Evolutionary conservation across 148 eudicot genomes (phyloP).

Genomic region (Rhododendron mucronatum): DNA sequence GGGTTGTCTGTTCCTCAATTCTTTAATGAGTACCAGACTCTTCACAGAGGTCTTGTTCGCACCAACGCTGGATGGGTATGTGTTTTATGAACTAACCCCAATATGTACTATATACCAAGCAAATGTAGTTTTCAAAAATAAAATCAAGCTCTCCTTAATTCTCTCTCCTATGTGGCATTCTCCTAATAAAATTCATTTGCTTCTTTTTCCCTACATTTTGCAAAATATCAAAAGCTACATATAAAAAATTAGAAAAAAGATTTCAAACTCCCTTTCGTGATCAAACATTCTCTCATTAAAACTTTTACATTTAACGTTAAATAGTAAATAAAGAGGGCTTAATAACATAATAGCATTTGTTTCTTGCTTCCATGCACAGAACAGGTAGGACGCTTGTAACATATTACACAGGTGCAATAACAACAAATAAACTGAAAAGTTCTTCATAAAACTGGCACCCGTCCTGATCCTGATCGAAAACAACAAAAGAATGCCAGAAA

Average conservation of each 20-base stretch:
- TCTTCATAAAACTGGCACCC: background rate
- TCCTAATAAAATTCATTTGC: background rate
- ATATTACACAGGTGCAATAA: no score
- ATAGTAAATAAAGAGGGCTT: no score
- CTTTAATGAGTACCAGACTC: slow-evolving; percentile 53
- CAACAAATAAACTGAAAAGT: background rate
- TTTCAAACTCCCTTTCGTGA: background rate
- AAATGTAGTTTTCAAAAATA: background rate
- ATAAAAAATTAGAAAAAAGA: no score
- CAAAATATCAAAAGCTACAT: no score
- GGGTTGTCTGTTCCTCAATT: slow-evolving; percentile 94
- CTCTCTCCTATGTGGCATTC: background rate
- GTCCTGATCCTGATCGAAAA: background rate
- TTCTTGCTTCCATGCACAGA: no score
- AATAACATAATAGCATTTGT: no score
- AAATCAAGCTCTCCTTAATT: background rate
- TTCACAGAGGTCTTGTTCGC: slow-evolving; percentile 76
- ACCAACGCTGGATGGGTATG: slow-evolving; percentile 97
- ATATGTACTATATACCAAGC: background rate
- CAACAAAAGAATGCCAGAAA: background rate
- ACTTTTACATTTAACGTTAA: no score
- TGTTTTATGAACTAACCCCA: slow-evolving; percentile 1
- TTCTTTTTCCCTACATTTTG: background rate
- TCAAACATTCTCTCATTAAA: no score
- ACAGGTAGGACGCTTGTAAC: no score